phyloP scores from a whole-genome alignment of 805 yeast species.

The Ogataea allantospora region DNA sequence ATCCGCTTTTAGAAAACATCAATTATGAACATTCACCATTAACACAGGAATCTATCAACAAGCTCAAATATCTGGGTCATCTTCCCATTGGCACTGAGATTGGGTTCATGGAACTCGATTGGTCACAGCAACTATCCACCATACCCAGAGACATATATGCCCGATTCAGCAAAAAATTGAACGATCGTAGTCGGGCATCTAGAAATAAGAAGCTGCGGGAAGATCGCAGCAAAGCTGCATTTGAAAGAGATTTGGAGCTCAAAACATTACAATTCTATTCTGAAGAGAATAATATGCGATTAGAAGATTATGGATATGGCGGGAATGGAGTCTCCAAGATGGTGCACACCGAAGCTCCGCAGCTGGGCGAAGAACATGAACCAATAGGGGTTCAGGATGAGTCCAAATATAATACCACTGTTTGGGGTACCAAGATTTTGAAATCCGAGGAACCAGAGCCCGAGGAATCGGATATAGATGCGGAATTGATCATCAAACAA shows the following conservation, averaged over 20 bases:
- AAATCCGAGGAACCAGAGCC: conserved; percentile 37
- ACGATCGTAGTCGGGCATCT: conserved; percentile 52
- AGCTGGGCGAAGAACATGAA: conserved; percentile 11
- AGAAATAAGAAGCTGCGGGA: conserved; percentile 52
- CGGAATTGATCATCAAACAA: conserved; percentile 48
- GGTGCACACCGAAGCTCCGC: conserved; percentile 19
- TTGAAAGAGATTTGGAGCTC: conserved; percentile 57
- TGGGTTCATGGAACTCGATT: conserved; percentile 82
- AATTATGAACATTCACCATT: conserved; percentile 53
- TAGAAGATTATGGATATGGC: conserved; percentile 37
- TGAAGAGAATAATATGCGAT: conserved; percentile 47
- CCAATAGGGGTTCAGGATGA: conserved; percentile 14
- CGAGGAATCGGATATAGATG: conserved; percentile 46
- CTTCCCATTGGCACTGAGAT: conserved; percentile 82
- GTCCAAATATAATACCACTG: conserved; percentile 41
- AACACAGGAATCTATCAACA: conserved; percentile 54
- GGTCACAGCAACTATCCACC: conserved; percentile 43
- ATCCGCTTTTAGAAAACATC: conserved; percentile 67
- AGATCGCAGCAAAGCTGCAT: conserved; percentile 56
- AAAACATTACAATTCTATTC: conserved; percentile 58
- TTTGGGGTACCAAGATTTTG: conserved; percentile 74
- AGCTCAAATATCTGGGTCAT: conserved; percentile 74
- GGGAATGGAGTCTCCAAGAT: conserved; percentile 33
- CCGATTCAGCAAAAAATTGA: conserved; percentile 53
- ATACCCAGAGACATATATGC: conserved; percentile 44